Evolutionary conservation across 768 basidiomycete species (phyloP).

Genomic region (Kwoniella dejecticola): DNA sequence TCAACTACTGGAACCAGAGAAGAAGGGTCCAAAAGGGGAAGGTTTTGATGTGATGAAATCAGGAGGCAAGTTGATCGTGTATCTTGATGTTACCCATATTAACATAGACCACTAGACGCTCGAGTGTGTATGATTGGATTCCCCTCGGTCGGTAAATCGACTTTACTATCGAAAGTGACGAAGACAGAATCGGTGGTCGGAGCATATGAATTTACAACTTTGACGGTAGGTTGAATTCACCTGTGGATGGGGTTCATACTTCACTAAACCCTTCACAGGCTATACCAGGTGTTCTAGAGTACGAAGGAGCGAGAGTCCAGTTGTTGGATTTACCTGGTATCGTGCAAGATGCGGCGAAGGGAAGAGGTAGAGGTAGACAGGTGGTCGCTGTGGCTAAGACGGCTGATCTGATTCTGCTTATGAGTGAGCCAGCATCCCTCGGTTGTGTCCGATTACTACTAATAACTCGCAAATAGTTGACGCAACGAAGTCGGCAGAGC

Average conservation of each 20-base stretch:
- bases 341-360: conserved; percentile 61
- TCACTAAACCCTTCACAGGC: conserved; percentile 58
- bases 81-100: not conserved
- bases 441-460: not conserved
- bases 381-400: conserved; percentile 91
- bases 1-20: conserved; percentile 86
- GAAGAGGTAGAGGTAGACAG: conserved; percentile 86
- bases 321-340: conserved; percentile 94
- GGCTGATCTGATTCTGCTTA: conserved; percentile 78
- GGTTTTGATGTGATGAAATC: conserved; percentile 87
- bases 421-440: conserved; percentile 44
- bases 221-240: conserved; percentile 63
- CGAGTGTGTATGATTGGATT: conserved; percentile 91
- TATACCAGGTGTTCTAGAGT: conserved; percentile 95
- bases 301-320: conserved; percentile 91
- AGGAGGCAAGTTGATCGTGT: conserved; percentile 58
- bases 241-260: not conserved
- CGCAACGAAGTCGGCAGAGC: conserved; percentile 67
- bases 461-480: conserved; percentile 39
- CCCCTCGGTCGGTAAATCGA: conserved; percentile 94
- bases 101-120: conserved; percentile 62
- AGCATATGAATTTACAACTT: conserved; percentile 93
- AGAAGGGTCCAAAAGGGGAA: conserved; percentile 74
- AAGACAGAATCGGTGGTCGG: conserved; percentile 86
- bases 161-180: conserved; percentile 85